phyloP scores from a whole-genome alignment of 2,329 filamentous ascomycete genomes.

The Aspergillus felis region DNA sequence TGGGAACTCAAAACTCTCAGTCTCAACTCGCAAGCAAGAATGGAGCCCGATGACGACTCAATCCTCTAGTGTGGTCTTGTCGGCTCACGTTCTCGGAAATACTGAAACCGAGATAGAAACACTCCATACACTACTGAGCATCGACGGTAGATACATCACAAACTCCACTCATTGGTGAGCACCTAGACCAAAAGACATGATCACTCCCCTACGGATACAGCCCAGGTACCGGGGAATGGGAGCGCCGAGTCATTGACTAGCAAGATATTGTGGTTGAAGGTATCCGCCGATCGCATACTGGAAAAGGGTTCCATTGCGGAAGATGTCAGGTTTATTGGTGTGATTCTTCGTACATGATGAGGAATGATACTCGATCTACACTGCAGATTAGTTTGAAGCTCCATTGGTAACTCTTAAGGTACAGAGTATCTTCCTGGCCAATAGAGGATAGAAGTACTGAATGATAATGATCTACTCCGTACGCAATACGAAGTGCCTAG shows the following conservation, averaged over 20 bases:
- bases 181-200: neutral
- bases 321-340: neutral
- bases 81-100: neutral
- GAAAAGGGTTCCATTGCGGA: neutral
- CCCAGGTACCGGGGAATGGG: neutral
- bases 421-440: too few species aligned
- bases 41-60: neutral
- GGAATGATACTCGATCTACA: neutral
- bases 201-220: neutral
- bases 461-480: too few species aligned
- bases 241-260: neutral
- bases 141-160: neutral
- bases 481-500: neutral
- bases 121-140: too few species aligned
- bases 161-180: neutral
- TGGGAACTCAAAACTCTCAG: neutral
- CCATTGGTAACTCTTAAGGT: too few species aligned
- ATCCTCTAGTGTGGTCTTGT: neutral
- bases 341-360: neutral
- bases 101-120: neutral
- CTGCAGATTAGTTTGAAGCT: too few species aligned
- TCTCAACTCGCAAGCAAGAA: neutral
- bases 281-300: neutral
- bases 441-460: too few species aligned
- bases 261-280: neutral